Percentiles rank a stretch among this genome's conserved stretches.
Evolutionary conservation across 2,329 filamentous ascomycete species (phyloP).

Genomic region (Xylariaceae sp.): DNA sequence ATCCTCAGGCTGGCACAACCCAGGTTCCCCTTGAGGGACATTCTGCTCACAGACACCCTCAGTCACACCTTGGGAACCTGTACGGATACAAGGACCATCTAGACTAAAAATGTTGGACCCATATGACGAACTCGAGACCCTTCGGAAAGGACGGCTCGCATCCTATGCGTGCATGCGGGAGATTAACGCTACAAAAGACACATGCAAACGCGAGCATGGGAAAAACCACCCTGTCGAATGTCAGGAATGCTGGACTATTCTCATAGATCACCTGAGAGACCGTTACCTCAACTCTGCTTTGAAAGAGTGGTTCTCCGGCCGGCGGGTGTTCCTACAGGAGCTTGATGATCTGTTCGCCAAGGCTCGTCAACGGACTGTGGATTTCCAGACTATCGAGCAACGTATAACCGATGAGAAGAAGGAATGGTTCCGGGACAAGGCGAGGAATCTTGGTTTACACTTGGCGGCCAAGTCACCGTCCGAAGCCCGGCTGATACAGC

Average conservation of each 20-base stretch:
- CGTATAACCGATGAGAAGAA: conserved; percentile 47
- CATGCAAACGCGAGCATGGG: conserved; percentile 40
- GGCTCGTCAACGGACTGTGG: conserved; percentile 39
- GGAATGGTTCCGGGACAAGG: conserved; percentile 44
- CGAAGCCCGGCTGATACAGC: conserved; percentile 25
- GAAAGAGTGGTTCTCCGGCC: conserved; percentile 48
- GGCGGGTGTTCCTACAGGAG: conserved; percentile 44
- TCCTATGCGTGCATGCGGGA: conserved; percentile 33
- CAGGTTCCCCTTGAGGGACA: no score
- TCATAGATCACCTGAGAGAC: conserved; percentile 41
- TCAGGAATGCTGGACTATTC: conserved; percentile 41
- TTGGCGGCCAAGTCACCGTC: conserved; percentile 21
- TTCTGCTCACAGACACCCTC: no score
- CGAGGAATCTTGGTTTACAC: conserved; percentile 25
- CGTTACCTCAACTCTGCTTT: conserved; percentile 34
- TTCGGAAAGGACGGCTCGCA: conserved; percentile 28
- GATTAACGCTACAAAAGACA: conserved; percentile 37
- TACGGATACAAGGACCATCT: not conserved
- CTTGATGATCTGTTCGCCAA: conserved; percentile 45
- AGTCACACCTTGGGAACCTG: no score
- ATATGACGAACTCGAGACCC: conserved; percentile 30
- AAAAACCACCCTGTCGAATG: conserved; percentile 42
- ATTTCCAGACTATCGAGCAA: conserved; percentile 42
- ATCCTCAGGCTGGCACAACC: no score
- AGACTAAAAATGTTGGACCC: conserved; percentile 28